Evolutionary conservation across 257 asterid species (phyloP), one percentile per base, ranked within the genome.

Genomic region (Solanum sitiens): DNA sequence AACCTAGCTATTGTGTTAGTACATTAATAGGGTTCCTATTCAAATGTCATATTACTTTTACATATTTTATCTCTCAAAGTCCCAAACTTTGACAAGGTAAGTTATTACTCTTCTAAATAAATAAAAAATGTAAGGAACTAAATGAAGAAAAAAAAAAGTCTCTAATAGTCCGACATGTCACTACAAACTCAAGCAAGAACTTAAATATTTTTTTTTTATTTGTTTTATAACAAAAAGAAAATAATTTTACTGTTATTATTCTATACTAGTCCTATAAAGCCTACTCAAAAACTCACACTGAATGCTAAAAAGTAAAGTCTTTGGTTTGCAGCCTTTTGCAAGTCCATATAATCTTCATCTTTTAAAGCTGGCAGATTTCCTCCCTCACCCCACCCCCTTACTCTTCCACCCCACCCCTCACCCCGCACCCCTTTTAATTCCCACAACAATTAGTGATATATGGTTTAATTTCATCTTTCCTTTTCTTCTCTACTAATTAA

Each of bases 311-410:
- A 93, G 84, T 88, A 63, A 73, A 88, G 93, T 90, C 89, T 92
- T 91, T 86, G 90, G 45, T 20, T 91, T 85, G 90, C 96, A 93
- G 93, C 85, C 95, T 90, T 92, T 93, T 92, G 65, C 53, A 91
- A 86, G 91, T 89, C 93, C 86, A 93, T 92, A 90, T 91, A 90
- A 94, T 92, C 97, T 93, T 84, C 92, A 87, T 39, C 88, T 93
- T 91, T 93, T 92, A 92, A 92, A 93, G 96, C 97, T 93, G 93
- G 90, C 98, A 93, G 94, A 91, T 93, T 91, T 92, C 90, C 89
- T 90, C 88, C 89, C 84, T 39, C 2, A 56, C 87, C 65, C 83
- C 68, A 8, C 67, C 15, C 11, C n/a, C 61, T 2, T 37, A 37
- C 39, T 37, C 39, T 37, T 1, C 39, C 39, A 37, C 39, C 7